Base-by-base conservation (phyloP, 2,329 filamentous ascomycete genomes). In the Aspergillus sp. region DNA sequence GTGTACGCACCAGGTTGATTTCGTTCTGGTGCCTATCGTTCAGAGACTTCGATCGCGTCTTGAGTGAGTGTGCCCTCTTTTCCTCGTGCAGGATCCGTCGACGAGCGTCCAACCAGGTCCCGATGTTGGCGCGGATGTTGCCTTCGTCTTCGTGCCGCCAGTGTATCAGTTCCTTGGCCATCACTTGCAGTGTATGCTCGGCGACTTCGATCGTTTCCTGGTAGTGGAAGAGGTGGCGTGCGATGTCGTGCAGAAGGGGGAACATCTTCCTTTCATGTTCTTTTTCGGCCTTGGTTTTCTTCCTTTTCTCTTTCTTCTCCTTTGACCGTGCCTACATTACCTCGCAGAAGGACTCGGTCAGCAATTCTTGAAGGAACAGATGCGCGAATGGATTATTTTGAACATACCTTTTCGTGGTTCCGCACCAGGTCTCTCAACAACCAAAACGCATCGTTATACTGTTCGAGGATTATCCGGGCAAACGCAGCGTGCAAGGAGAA, bases 151-250 rank as follows among this genome's bases (percentile, higher is more conserved):
- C 55, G 7, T 35, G 47, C 11, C 52, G 57, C 59, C 65, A 66
- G 7, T 52, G 53, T 3, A 43, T 19, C 37, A 68, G 60, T 23
- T 70, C 67, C 12, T 52, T 37, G 8, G 68, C 52, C 5, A 73
- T 56, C 12, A 62, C 61, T 5, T 59, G 43, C 25, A 72, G 35
- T 3, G 66, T 72, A 27, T 72, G 65, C 27, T 66, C 60, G 0
- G 72, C 68, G 6, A 74, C 66, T 7, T 69, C 64, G n/a, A 75
- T 64, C 4, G 66, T 68, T 59, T 74, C 72, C 6, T 63, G 66
- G 4, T 62, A 66, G 50, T 74, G 70, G 23, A 71, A 68, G 21
- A 66, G 64, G 55, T 75, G 72, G 11, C 72, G 62, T 5, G 66
- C 67, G 44, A 69, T 66, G 25, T 75, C 67, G 56, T 75, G 71